Evolutionary conservation across 257 asterid genomes (phyloP), one percentile per base, ranked within the genome.

Genomic region (Nicotiana noctiflora): DNA sequence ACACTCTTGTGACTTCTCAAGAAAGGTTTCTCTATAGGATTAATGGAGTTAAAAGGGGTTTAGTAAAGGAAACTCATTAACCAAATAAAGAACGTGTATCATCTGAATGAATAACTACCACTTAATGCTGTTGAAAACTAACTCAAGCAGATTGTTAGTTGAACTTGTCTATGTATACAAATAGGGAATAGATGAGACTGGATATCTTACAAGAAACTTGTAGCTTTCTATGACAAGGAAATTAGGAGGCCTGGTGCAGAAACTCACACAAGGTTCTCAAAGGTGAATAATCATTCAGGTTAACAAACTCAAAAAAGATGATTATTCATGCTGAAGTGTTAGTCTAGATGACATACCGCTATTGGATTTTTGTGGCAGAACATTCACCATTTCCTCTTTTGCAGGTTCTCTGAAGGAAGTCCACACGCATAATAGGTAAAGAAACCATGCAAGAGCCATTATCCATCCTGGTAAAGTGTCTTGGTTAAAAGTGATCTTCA

Each of bases 401-500:
- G 82, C 84, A 81, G 98, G 99, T 80, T 96, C 99, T 86, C 84
- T 87, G 81, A 96, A 96, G 70, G 95, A 90, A 83, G 91, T 84
- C 87, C 95, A 91, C 87, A 92, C 81, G 98, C 97, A 96, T 62
- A 91, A 18, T 49, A 92, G 85, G 87, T 92, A 96, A 52, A 87
- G 12, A 78, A 94, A 82, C 99, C 98, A 96, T 6, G 91, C 92
- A 29, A 96, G 8, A 65, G 97, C 89, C 99, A 96, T 96, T 59
- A 94, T 91, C 99, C 99, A 96, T 52, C 99, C 99, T 27, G 99
- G 99, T 84, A 96, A 84, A 18, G 99, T 96, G 72, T 85, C 84
- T 85, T 91, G 93, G 87, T 94, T 91, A 84, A 96, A 91, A 11
- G 99, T 92, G 86, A 96, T 37, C 62, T 85, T 86, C 86, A 82